These are phyloP conservation scores for Austroboletus festivus DNA, from an alignment of 768 basidiomycete genomes.

Conservation along the genomic window DNA sequence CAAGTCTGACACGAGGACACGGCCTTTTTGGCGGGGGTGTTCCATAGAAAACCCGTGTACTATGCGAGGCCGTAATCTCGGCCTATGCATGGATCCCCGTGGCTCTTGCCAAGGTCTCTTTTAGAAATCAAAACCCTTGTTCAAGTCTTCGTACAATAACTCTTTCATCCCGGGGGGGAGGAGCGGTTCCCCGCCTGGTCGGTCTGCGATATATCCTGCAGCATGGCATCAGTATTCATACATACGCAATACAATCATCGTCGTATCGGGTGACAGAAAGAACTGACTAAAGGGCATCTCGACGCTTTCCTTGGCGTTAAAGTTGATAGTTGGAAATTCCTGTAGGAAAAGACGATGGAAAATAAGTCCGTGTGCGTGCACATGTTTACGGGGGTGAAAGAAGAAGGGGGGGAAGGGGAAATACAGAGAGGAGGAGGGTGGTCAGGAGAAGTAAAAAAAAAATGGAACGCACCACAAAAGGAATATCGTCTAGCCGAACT, in stretches of 20 bases:
- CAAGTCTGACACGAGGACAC: too few species aligned
- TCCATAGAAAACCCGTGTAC: too few species aligned
- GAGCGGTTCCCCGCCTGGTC: slow-evolving; percentile 54
- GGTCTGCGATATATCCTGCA: slow-evolving; percentile 47
- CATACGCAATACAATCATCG: not conserved
- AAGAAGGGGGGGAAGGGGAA: not conserved
- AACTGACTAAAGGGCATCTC: slow-evolving; percentile 96
- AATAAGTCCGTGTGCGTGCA: too few species aligned
- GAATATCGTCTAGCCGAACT: slow-evolving; percentile 69
- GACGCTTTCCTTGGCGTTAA: slow-evolving; percentile 85
- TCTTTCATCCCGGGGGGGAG: slow-evolving; percentile 90
- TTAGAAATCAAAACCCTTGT: slow-evolving; percentile 71
- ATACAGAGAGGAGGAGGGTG: not conserved
- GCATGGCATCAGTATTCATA: not conserved
- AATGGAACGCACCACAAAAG: slow-evolving; percentile 54
- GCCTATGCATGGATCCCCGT: too few species aligned
- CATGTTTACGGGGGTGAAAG: not conserved
- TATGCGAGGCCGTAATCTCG: too few species aligned
- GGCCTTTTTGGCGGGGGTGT: too few species aligned
- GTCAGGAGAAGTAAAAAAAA: not conserved
- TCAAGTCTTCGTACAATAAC: slow-evolving; percentile 79
- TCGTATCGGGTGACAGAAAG: not conserved
- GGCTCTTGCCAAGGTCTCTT: too few species aligned
- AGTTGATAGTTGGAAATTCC: slow-evolving; percentile 88
- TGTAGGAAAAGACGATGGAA: slow-evolving; percentile 26